These are phyloP conservation scores for Wickerhamomyces sp. DNA, from an alignment of 1,139 yeast species.

Conservation along the genomic window DNA sequence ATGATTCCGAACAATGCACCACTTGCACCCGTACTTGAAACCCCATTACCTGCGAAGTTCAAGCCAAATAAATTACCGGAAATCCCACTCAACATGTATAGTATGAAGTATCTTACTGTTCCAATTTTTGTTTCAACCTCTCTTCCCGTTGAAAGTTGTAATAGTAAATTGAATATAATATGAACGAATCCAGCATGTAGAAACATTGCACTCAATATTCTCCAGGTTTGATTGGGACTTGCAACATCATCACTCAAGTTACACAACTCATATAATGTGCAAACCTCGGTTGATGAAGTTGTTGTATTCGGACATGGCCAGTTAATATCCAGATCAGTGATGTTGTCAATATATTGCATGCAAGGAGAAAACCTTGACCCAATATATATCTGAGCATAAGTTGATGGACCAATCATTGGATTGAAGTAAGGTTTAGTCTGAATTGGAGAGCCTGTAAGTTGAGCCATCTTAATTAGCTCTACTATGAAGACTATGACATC, in stretches of 20 bases:
- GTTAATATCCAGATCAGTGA: constrained; percentile 43
- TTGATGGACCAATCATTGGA: constrained; percentile 80
- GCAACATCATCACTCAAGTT: constrained; percentile 22
- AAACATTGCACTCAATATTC: constrained; percentile 67
- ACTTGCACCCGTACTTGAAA: constrained; percentile 71
- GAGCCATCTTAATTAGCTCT: constrained; percentile 58
- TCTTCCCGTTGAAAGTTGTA: constrained; percentile 60
- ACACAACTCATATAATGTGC: constrained; percentile 55
- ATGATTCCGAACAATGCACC: constrained; percentile 71
- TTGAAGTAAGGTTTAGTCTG: constrained; percentile 70
- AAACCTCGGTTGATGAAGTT: constrained; percentile 45
- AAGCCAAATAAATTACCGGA: constrained; percentile 69
- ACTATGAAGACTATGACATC: constrained; percentile 62
- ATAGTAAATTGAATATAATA: constrained; percentile 56
- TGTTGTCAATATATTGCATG: constrained; percentile 49
- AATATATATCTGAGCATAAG: constrained; percentile 60
- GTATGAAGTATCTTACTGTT: constrained; percentile 45
- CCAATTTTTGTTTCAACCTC: constrained; percentile 62
- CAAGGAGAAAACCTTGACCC: constrained; percentile 75
- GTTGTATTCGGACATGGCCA: constrained; percentile 78
- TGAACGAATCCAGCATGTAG: constrained; percentile 74
- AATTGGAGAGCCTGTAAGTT: constrained; percentile 60
- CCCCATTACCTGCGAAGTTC: constrained; percentile 65
- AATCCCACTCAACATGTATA: constrained; percentile 60
- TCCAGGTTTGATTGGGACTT: constrained; percentile 63